Evolutionary conservation across 306 rosid species (phyloP).

Genomic region (Luffa acutangula): DNA sequence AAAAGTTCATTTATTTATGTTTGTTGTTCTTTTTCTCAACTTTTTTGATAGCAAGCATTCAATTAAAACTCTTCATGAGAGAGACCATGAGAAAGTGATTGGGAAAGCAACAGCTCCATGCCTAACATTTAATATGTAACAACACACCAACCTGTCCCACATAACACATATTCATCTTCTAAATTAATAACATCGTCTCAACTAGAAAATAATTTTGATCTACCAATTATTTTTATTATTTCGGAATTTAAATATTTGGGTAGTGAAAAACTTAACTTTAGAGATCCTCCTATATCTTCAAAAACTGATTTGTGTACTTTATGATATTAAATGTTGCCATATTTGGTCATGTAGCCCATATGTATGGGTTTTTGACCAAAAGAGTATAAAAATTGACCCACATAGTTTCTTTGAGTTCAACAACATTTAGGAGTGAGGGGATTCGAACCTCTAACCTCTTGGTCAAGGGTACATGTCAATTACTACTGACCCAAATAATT

Average conservation of each 20-base stretch:
- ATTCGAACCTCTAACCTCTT: too few species aligned
- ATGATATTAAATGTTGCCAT: background rate
- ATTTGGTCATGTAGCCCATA: background rate
- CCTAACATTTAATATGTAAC: background rate
- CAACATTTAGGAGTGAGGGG: too few species aligned
- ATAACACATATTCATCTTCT: background rate
- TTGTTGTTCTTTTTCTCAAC: background rate
- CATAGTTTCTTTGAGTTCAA: too few species aligned
- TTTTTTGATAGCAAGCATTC: background rate
- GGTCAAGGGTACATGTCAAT: too few species aligned
- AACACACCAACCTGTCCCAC: background rate
- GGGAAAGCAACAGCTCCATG: conserved; percentile 2
- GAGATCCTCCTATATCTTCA: background rate
- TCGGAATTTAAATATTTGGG: too few species aligned
- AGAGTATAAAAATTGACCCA: too few species aligned
- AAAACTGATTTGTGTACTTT: background rate
- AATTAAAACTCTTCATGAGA: background rate
- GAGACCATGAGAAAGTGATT: background rate
- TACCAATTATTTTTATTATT: too few species aligned
- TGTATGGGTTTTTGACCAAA: too few species aligned
- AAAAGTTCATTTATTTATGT: background rate
- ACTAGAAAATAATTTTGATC: too few species aligned
- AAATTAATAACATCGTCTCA: background rate
- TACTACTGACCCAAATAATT: too few species aligned
- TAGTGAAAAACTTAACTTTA: too few species aligned